A percentile compares a stretch with the other conserved stretches of the same genome.
Conservation (phyloP, 2,329 filamentous ascomycete species). For the Arthrinium puccinioides region DNA sequence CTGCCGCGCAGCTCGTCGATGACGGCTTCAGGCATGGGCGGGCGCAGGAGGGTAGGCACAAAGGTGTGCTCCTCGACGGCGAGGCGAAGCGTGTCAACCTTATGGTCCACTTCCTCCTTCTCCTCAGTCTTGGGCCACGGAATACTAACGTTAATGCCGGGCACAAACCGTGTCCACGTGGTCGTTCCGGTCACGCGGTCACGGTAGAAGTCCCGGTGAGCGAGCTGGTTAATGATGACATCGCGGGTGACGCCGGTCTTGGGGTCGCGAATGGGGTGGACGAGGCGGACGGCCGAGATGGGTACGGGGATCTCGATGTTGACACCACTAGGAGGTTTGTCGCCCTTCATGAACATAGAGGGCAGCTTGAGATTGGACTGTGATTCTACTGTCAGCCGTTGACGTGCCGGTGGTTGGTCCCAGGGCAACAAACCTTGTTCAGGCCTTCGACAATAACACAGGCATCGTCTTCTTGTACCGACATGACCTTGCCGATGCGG, state of each 20-base stretch:
- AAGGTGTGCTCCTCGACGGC: constrained; percentile 70
- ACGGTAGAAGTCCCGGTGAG: constrained; percentile 40
- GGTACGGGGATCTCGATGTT: constrained; percentile 51
- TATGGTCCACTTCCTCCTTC: constrained; percentile 44
- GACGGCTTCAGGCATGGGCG: constrained; percentile 72
- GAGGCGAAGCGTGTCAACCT: constrained; percentile 66
- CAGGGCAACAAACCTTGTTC: constrained; percentile 49
- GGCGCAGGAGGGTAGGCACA: constrained; percentile 65
- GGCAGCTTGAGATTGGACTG: constrained; percentile 31
- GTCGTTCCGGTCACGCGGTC: constrained; percentile 42
- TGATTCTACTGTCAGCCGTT: not conserved
- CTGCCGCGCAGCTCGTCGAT: constrained; percentile 81
- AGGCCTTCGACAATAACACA: constrained; percentile 54
- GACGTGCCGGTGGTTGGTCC: not conserved
- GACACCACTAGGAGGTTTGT: constrained; percentile 33
- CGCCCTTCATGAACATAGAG: constrained; percentile 28
- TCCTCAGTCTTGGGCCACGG: constrained; percentile 62
- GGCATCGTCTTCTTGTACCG: constrained; percentile 46
- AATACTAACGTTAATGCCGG: constrained; percentile 64
- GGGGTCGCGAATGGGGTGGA: constrained; percentile 65
- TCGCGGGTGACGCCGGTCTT: constrained; percentile 60
- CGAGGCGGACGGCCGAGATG: constrained; percentile 70
- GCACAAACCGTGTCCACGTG: constrained; percentile 53
- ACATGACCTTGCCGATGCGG: constrained; percentile 67
- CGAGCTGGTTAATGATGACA: constrained; percentile 68